A percentile compares a stretch with the other conserved stretches of the same genome.
Conservation (phyloP, 768 basidiomycete species). For the Trametopsis cervina region DNA sequence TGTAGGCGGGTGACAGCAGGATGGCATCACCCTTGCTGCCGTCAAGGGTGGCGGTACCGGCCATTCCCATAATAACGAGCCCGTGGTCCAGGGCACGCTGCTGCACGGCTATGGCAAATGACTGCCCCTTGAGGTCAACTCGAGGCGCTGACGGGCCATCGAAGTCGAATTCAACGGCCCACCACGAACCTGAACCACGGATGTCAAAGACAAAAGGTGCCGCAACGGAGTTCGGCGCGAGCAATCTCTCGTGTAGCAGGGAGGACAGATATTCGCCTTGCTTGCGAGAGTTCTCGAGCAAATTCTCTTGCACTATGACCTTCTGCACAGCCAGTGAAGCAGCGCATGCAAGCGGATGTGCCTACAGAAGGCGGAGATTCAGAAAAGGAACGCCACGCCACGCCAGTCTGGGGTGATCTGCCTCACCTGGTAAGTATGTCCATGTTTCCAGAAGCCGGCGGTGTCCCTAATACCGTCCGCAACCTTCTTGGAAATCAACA, state of each 20-base stretch:
- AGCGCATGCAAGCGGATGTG: slow-evolving; percentile 69
- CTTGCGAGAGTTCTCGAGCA: slow-evolving; percentile 55
- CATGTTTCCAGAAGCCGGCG: slow-evolving; percentile 77
- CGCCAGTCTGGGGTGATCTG: slow-evolving; percentile 1
- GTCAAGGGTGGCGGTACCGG: slow-evolving; percentile 59
- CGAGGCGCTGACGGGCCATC: slow-evolving; percentile 32
- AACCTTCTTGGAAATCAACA: slow-evolving; percentile 68
- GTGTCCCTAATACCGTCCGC: slow-evolving; percentile 60
- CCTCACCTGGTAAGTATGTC: slow-evolving; percentile 75
- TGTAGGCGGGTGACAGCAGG: slow-evolving; percentile 78
- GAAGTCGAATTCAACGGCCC: slow-evolving; percentile 80
- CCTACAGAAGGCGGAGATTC: slow-evolving; percentile 30
- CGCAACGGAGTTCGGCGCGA: slow-evolving; percentile 46
- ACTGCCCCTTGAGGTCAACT: slow-evolving; percentile 43
- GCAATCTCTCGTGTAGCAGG: slow-evolving; percentile 49
- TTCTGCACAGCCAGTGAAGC: slow-evolving; percentile 78
- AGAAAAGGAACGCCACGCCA: neutral
- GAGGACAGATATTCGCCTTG: slow-evolving; percentile 54
- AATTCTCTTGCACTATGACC: slow-evolving; percentile 59
- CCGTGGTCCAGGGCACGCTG: slow-evolving; percentile 61
- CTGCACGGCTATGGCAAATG: slow-evolving; percentile 67
- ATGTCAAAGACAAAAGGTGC: slow-evolving; percentile 71
- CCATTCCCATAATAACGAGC: slow-evolving; percentile 68
- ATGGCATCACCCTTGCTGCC: slow-evolving; percentile 69
- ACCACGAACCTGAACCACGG: slow-evolving; percentile 80